A percentile compares a stretch with the other conserved stretches of the same genome.
Evolutionary conservation across 257 asterid genomes (phyloP).

Genomic region (Solanum rostratum): DNA sequence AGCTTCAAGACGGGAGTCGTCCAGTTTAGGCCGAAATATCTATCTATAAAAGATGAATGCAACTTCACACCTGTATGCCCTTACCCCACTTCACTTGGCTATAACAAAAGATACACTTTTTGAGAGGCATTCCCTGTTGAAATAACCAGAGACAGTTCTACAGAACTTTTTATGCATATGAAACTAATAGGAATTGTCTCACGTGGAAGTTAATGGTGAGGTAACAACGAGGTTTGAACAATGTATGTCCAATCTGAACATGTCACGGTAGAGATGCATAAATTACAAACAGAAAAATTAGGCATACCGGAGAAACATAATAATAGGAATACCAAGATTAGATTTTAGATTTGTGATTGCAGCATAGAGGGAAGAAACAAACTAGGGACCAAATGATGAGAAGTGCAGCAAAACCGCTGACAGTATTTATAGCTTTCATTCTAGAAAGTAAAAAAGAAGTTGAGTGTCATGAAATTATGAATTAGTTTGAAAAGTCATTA

Average conservation of each 20-base stretch:
- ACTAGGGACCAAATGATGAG: neutral
- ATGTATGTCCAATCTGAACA: neutral
- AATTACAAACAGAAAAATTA: neutral
- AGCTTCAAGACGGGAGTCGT: neutral
- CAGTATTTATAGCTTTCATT: neutral
- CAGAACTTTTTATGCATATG: neutral
- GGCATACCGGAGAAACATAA: neutral
- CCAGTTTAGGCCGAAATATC: neutral
- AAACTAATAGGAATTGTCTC: neutral
- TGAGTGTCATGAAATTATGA: neutral
- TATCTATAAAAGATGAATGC: neutral
- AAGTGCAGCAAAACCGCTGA: neutral
- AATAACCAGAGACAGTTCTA: neutral
- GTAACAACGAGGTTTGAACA: neutral
- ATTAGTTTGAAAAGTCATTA: slow-evolving; percentile 6
- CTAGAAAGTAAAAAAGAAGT: neutral
- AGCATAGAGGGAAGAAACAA: neutral
- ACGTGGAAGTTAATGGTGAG: neutral
- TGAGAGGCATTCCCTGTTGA: neutral
- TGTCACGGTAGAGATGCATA: neutral
- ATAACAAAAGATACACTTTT: neutral
- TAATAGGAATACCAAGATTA: neutral
- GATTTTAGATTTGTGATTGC: neutral
- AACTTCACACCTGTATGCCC: neutral
- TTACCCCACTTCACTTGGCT: neutral